These are phyloP conservation scores for Epichloe festucae DNA, from an alignment of 2,329 filamentous ascomycete species.

Conservation along the genomic window DNA sequence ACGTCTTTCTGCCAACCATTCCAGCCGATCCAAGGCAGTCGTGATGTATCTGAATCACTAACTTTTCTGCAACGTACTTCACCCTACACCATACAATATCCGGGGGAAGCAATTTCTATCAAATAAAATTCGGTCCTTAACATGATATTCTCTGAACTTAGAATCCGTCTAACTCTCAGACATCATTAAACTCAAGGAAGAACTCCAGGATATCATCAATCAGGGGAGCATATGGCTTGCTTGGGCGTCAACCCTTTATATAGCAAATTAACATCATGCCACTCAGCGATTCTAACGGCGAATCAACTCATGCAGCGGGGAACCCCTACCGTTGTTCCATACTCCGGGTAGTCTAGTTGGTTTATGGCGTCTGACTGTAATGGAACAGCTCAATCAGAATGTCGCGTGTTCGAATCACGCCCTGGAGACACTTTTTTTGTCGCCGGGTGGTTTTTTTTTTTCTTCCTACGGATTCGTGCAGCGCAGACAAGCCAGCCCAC, in stretches of 20 bases:
- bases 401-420: conserved; percentile 17
- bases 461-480: no score
- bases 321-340: no score
- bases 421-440: conserved; percentile 8
- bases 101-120: no score
- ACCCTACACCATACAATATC: not conserved
- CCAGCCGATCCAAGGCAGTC: no score
- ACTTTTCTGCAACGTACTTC: not conserved
- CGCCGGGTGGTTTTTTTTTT: not conserved
- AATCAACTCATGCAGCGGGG: not conserved
- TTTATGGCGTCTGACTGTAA: conserved; percentile 17
- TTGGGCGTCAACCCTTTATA: not conserved
- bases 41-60: no score
- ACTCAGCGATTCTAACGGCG: not conserved
- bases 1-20: no score
- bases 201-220: no score
- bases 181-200: no score
- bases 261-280: not conserved
- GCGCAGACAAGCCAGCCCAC: no score
- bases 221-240: not conserved
- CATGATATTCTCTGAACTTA: no score
- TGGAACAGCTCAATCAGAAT: conserved; percentile 12
- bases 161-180: no score
- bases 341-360: conserved; percentile 17
- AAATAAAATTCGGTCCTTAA: no score